A percentile compares a stretch with the other conserved stretches of the same genome.
Conservation (phyloP, 106 monocot genomes). For the Platanthera zijinensis region DNA sequence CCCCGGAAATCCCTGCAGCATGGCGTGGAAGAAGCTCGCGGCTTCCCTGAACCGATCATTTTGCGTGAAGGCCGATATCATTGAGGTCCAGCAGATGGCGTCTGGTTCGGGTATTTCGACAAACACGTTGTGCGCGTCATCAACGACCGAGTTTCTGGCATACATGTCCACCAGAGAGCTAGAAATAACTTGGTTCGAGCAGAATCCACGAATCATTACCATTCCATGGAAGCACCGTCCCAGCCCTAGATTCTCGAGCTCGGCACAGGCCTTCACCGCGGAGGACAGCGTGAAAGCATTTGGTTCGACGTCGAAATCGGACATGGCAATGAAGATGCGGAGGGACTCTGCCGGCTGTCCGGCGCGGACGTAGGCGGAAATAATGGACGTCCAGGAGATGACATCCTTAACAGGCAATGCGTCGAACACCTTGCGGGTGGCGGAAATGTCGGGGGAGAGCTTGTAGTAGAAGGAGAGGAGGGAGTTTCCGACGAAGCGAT, state of each 20-base stretch:
- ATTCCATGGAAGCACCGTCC: constrained; percentile 42
- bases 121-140: constrained; percentile 42
- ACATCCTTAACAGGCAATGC: constrained; percentile 40
- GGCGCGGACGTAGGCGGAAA: constrained; percentile 53
- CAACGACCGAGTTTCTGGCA: constrained; percentile 21
- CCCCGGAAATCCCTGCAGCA: constrained; percentile 22
- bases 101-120: constrained; percentile 51
- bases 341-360: constrained; percentile 39
- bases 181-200: constrained; percentile 33
- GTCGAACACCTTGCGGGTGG: constrained; percentile 51
- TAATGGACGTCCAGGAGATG: constrained; percentile 74
- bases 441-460: constrained; percentile 33
- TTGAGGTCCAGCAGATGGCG: constrained; percentile 69
- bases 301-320: constrained; percentile 19
- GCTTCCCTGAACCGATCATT: constrained; percentile 65
- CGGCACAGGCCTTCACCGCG: constrained; percentile 39
- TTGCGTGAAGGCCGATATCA: constrained; percentile 51
- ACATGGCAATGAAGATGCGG: constrained; percentile 39
- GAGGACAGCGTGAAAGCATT: constrained; percentile 58
- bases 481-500: constrained; percentile 67
- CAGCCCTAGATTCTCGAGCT: constrained; percentile 15
- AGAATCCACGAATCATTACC: constrained; percentile 27
- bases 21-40: constrained; percentile 35
- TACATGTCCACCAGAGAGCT: constrained; percentile 68
- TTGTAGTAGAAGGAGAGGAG: constrained; percentile 67